Conservation (phyloP, 495 filamentous ascomycete genomes). For the Venustampulla echinocandica region DNA sequence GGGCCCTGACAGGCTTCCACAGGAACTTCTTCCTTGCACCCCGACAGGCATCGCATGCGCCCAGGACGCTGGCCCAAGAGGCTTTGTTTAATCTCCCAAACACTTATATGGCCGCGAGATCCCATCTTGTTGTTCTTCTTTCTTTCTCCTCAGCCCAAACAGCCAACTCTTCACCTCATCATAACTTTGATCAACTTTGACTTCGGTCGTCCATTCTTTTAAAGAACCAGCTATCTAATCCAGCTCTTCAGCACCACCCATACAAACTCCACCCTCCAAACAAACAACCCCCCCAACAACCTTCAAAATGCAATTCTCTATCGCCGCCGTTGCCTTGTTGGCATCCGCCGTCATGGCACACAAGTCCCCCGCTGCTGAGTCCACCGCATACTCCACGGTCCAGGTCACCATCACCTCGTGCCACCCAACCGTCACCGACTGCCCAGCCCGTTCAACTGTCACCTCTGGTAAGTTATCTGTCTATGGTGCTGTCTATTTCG, state of each 20-base stretch:
- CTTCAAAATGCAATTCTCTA: slow-evolving; percentile 46
- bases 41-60: not conserved
- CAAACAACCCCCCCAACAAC: slow-evolving; percentile 3
- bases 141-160: slow-evolving; percentile 41
- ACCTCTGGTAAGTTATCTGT: slow-evolving; percentile 19
- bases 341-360: slow-evolving; percentile 35
- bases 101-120: slow-evolving; percentile 15
- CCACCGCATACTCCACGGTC: slow-evolving; percentile 48
- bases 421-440: slow-evolving; percentile 37
- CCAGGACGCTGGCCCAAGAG: not conserved
- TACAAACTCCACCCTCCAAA: slow-evolving; percentile 3
- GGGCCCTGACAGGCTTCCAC: no score
- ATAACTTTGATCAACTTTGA: slow-evolving; percentile 35
- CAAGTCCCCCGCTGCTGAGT: slow-evolving; percentile 38
- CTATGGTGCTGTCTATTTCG: no score
- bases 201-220: slow-evolving; percentile 56
- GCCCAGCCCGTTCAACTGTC: slow-evolving; percentile 39
- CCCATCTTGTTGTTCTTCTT: slow-evolving; percentile 26
- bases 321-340: slow-evolving; percentile 38
- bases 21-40: no score
- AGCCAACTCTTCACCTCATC: slow-evolving; percentile 35
- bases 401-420: slow-evolving; percentile 47
- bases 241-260: slow-evolving; percentile 29
- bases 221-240: slow-evolving; percentile 28
- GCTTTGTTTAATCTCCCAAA: slow-evolving; percentile 20